These are phyloP conservation scores for Dendrothele bispora DNA, from an alignment of 768 basidiomycete genomes.

Conservation along the genomic window DNA sequence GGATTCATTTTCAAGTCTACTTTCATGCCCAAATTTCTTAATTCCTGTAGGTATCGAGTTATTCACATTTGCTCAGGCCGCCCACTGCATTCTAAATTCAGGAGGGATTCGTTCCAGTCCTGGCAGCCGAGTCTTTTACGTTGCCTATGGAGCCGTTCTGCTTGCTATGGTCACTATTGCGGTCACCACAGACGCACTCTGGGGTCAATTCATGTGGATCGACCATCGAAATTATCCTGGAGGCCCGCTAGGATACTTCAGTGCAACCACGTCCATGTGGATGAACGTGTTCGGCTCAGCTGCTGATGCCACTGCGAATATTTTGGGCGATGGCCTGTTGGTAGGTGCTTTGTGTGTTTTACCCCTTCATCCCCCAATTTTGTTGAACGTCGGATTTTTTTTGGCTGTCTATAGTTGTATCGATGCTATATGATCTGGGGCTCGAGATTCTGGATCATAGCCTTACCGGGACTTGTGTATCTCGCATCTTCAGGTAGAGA, in stretches of 20 bases:
- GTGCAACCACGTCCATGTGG: slow-evolving; percentile 23
- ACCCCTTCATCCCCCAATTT: not conserved
- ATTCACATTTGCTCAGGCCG: not conserved
- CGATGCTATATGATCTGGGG: slow-evolving; percentile 33
- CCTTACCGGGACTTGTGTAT: slow-evolving; percentile 18
- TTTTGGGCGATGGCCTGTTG: slow-evolving; percentile 34
- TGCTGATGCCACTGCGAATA: slow-evolving; percentile 24
- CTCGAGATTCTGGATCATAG: slow-evolving; percentile 7
- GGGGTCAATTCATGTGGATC: slow-evolving; percentile 36
- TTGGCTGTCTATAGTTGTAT: slow-evolving; percentile 33
- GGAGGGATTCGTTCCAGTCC: not conserved
- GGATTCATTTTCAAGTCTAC: not conserved
- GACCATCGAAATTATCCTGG: slow-evolving; percentile 24
- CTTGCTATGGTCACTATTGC: slow-evolving; percentile 28
- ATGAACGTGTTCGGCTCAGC: slow-evolving; percentile 29
- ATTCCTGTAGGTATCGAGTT: not conserved
- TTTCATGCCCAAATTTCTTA: not conserved
- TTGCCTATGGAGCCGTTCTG: slow-evolving; percentile 5
- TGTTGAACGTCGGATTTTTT: not conserved
- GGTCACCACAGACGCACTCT: slow-evolving; percentile 21
- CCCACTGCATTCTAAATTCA: not conserved
- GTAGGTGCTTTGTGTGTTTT: slow-evolving; percentile 17
- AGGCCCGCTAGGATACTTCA: slow-evolving; percentile 31
- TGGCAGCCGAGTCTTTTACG: not conserved
- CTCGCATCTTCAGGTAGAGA: slow-evolving; percentile 15